Evolutionary conservation across 139 green algal species (phyloP).

Genomic region (Diplosphaera chodatii): DNA sequence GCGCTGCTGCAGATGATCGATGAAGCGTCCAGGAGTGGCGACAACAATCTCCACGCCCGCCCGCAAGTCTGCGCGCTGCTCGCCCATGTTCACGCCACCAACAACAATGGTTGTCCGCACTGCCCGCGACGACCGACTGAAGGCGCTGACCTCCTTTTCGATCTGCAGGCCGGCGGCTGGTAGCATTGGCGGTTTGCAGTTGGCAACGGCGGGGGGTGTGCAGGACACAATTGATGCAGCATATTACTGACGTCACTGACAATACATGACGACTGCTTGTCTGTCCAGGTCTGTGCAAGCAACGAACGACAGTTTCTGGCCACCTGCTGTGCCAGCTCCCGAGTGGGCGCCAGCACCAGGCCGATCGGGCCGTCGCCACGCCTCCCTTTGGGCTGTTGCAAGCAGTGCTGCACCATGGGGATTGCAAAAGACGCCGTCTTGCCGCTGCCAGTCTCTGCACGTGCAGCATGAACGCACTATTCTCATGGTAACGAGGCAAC

Average conservation of each 20-base stretch:
- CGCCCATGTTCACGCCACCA: conserved; percentile 56
- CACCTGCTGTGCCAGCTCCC: conserved; percentile 90
- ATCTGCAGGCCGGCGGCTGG: not conserved
- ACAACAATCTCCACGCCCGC: conserved; percentile 73
- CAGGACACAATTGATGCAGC: no score
- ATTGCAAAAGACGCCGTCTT: conserved; percentile 83
- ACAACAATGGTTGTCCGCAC: conserved; percentile 60
- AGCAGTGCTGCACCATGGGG: conserved; percentile 84
- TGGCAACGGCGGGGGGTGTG: no score
- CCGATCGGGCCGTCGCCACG: conserved; percentile 74
- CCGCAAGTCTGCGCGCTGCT: conserved; percentile 76
- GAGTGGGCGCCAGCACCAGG: conserved; percentile 51
- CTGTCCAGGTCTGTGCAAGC: no score
- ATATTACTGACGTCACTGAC: no score
- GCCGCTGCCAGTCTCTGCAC: conserved; percentile 75
- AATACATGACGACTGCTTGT: no score
- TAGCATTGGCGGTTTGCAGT: no score
- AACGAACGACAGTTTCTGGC: no score
- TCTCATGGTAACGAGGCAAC: no score
- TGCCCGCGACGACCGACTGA: conserved; percentile 50
- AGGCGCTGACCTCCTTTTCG: conserved; percentile 23
- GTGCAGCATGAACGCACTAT: not conserved
- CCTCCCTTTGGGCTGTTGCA: conserved; percentile 51
- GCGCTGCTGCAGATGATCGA: conserved; percentile 77
- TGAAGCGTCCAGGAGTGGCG: conserved; percentile 80